These are phyloP conservation scores for Ceratocystiopsis sp. DNA, from an alignment of 2,329 filamentous ascomycete species.

Conservation along the genomic window DNA sequence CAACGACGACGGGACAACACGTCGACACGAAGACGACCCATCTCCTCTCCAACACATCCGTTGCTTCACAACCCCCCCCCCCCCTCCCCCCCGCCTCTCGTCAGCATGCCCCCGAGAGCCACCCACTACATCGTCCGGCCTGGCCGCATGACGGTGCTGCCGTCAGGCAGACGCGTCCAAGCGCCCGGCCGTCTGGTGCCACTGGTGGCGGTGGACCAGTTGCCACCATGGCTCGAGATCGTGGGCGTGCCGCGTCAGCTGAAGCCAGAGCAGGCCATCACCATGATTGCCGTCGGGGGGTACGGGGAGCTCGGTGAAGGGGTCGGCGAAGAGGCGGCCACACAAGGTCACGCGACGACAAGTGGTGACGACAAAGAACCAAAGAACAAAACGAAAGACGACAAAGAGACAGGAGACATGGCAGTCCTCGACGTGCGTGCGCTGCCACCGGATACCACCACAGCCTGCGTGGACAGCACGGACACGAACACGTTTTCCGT, in stretches of 20 bases:
- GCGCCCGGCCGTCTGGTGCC: slow-evolving; percentile 26
- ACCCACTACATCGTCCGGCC: slow-evolving; percentile 29
- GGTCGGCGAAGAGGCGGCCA: not conserved
- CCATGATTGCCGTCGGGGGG: slow-evolving; percentile 20
- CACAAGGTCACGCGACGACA: not conserved
- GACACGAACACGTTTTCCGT: too few species aligned
- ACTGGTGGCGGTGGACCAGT: slow-evolving; percentile 35
- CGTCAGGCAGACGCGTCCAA: slow-evolving; percentile 11
- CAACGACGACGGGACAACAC: too few species aligned
- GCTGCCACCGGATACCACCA: too few species aligned
- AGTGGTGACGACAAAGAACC: too few species aligned
- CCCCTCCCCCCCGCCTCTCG: too few species aligned
- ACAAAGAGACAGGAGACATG: too few species aligned
- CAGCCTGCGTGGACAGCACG: too few species aligned
- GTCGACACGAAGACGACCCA: too few species aligned
- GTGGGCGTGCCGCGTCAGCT: slow-evolving; percentile 26
- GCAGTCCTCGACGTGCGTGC: too few species aligned
- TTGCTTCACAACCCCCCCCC: too few species aligned
- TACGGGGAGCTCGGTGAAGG: slow-evolving; percentile 14
- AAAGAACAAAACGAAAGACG: too few species aligned
- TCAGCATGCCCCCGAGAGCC: slow-evolving; percentile 13
- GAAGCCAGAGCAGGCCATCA: slow-evolving; percentile 18
- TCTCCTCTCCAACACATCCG: too few species aligned
- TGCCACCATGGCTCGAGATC: slow-evolving; percentile 28
- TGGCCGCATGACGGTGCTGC: slow-evolving; percentile 13